Percentiles rank a stretch among this genome's conserved stretches.
phyloP scores from a whole-genome alignment of 805 yeast species.

The Torulaspora franciscae region DNA sequence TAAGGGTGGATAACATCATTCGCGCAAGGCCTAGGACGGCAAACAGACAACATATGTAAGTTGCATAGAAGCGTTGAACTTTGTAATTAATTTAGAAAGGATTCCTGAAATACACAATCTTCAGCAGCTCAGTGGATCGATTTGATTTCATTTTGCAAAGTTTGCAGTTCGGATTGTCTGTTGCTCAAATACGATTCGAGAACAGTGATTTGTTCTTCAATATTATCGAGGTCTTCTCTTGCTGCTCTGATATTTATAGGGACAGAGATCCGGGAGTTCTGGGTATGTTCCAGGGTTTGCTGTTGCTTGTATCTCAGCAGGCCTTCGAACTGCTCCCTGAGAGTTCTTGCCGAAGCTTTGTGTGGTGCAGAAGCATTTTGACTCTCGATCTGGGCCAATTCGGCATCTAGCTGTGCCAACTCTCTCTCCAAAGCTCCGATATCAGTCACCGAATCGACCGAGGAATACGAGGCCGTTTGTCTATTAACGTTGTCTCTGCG shows the following conservation, averaged over 20 bases:
- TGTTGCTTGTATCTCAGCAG: slow-evolving; percentile 71
- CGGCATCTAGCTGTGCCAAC: slow-evolving; percentile 65
- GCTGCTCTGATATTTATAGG: slow-evolving; percentile 45
- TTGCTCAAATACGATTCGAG: slow-evolving; percentile 62
- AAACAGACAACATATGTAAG: slow-evolving; percentile 54
- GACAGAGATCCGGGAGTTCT: slow-evolving; percentile 21
- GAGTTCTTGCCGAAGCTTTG: slow-evolving; percentile 21
- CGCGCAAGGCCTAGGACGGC: slow-evolving; percentile 98
- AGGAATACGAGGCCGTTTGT: slow-evolving; percentile 9
- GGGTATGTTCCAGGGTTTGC: slow-evolving; percentile 43
- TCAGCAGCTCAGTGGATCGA: slow-evolving; percentile 2
- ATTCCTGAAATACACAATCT: background rate
- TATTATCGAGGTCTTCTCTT: slow-evolving; percentile 56
- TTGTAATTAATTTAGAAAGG: slow-evolving; percentile 4
- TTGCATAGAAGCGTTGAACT: slow-evolving; percentile 7
- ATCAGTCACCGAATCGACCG: slow-evolving; percentile 78
- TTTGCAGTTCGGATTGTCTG: slow-evolving; percentile 56
- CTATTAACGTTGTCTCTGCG: background rate
- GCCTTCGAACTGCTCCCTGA: slow-evolving; percentile 71
- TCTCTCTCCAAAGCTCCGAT: slow-evolving; percentile 78
- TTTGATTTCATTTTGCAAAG: slow-evolving; percentile 43
- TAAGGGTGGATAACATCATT: slow-evolving; percentile 94
- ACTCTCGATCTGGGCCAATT: slow-evolving; percentile 52
- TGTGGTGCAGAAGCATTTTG: slow-evolving; percentile 31
- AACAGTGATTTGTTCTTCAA: slow-evolving; percentile 70